Base-by-base conservation (phyloP, 2,329 filamentous ascomycete species). In the Trichophyton rubrum region DNA sequence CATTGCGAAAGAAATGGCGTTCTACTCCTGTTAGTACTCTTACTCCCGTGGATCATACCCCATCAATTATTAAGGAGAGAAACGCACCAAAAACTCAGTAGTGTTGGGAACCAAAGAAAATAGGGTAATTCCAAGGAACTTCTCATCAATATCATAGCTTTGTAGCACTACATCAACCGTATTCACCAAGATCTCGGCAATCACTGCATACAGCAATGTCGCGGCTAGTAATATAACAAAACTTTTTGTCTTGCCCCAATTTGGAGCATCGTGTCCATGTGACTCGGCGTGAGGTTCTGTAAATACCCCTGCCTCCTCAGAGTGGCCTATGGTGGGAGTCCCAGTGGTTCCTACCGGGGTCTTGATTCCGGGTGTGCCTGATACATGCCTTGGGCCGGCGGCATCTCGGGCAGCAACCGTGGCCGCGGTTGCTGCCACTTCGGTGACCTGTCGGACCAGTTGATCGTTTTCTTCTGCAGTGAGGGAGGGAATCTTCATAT, bases 1-100 rank as follows among this genome's bases (percentile, higher is more conserved):
- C 92, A 99, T 99, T 59, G 93, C 93, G 72, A 99, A 99, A 0
- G 91, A 96, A 62, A 99, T 99, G 71, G 92, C 93, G 74, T 99
- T 99, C 85, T 90, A 62, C 51, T 27, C 20, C 45, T 17, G 27
- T 20, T 7, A 51, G 60, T 55, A 38, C 13, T 15, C 3, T n/a
- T 43, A n/a, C n/a, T 8, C 15, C 15, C 40, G 2, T 7, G n/a
- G 20, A 43, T n/a, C n/a, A 15, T 3, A 43, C n/a, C 1, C 9
- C 27, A 20, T 35, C 8, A 20, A 7, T 20, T 15, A 1, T 3
- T 3, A 17, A 27, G 27, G 3, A 38, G 33, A 3, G 38, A n/a
- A 40, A 75, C 85, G 77, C 80, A 92, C 88, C 78, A 99, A 73
- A 71, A 99, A 99, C 71, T 99, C 93, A 0, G 93, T 99, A 1